Percentiles rank a stretch among this genome's conserved stretches.
These are phyloP conservation scores for Backusella morwellensis DNA, from an alignment of 192 early-diverging fungal species.

Conservation along the genomic window DNA sequence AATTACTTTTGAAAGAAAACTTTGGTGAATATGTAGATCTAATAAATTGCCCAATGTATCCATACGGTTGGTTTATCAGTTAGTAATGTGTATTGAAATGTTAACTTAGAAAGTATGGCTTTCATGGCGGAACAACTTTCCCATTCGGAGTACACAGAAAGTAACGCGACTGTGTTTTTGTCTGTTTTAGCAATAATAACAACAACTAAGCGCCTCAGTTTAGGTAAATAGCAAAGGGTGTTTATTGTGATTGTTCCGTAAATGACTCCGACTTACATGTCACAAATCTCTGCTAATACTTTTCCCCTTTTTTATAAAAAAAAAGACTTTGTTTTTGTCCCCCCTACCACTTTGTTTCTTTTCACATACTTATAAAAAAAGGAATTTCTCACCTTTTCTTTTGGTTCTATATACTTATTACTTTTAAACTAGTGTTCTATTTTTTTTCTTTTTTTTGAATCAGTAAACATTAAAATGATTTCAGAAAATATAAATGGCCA, in stretches of 20 bases:
- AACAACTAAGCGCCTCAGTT: not conserved
- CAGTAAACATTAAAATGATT: not conserved
- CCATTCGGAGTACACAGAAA: not conserved
- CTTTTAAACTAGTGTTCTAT: not conserved
- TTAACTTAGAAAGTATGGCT: not conserved
- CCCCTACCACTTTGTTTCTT: not conserved
- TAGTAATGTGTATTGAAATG: not conserved
- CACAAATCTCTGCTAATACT: not conserved
- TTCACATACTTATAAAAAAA: not conserved
- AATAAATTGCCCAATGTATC: not conserved
- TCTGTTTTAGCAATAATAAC: conserved; percentile 2
- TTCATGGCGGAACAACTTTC: not conserved
- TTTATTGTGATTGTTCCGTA: not conserved
- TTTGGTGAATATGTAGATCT: not conserved
- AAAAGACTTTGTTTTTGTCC: not conserved
- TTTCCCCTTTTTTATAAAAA: not conserved
- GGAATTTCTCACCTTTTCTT: not conserved
- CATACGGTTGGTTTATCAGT: not conserved
- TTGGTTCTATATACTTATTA: not conserved
- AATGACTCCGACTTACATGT: not conserved
- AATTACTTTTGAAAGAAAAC: not conserved
- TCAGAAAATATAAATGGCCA: not conserved
- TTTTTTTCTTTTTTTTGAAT: not conserved
- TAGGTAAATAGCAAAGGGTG: not conserved
- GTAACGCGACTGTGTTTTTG: not conserved